Evolutionary conservation across 306 rosid species (phyloP).

Genomic region (Glycine tomentella): DNA sequence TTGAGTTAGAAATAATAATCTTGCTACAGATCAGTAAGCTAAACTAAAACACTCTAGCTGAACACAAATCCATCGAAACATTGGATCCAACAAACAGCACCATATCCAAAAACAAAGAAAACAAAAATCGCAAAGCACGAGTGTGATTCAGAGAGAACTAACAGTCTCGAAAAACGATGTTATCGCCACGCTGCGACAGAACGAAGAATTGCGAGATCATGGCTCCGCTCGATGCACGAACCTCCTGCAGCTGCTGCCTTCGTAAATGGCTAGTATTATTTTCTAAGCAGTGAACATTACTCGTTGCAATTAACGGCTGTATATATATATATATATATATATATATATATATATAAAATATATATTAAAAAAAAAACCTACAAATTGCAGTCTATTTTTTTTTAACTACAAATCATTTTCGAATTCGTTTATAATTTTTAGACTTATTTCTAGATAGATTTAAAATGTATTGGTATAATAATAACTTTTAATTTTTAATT

Average conservation of each 20-base stretch:
- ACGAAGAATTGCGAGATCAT: constrained; percentile 66
- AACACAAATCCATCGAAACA: constrained; percentile 12
- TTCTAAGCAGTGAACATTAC: not conserved
- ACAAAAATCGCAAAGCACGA: constrained; percentile 3
- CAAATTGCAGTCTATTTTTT: too few species aligned
- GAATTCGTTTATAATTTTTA: not conserved
- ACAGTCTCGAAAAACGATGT: constrained; percentile 65
- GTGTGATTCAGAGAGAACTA: constrained; percentile 36
- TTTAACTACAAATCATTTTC: not conserved
- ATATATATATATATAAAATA: too few species aligned
- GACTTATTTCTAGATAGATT: not conserved
- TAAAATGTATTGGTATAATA: not conserved
- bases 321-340: too few species aligned
- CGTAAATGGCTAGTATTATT: constrained; percentile 5
- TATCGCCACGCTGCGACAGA: constrained; percentile 62
- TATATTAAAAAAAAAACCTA: too few species aligned
- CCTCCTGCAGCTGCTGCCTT: constrained; percentile 22
- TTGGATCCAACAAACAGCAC: constrained; percentile 41
- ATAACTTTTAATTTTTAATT: too few species aligned
- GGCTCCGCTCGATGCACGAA: constrained; percentile 27
- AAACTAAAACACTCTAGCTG: constrained; percentile 15
- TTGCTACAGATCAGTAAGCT: constrained; percentile 20
- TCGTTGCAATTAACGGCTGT: constrained; percentile 6
- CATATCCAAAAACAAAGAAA: constrained; percentile 44
- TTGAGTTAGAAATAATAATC: constrained; percentile 3